phyloP scores from a whole-genome alignment of 1,284 basidiomycete species.

The Puccinia horiana region DNA sequence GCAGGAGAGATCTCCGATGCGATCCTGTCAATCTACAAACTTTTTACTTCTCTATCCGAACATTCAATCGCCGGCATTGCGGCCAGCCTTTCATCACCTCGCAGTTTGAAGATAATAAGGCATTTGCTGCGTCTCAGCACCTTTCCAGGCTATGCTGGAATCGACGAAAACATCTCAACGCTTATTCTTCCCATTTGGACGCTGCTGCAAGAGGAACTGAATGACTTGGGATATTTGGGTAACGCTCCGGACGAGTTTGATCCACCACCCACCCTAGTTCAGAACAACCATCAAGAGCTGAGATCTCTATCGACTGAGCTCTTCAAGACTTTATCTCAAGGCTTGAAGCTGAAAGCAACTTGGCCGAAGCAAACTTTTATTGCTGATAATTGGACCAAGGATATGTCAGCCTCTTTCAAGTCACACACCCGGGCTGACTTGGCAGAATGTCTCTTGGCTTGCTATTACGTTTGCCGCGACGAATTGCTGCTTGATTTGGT shows the following conservation, averaged over 20 bases:
- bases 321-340: slow-evolving; percentile 52
- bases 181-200: slow-evolving; percentile 53
- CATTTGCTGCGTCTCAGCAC: slow-evolving; percentile 50
- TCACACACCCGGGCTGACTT: slow-evolving; percentile 51
- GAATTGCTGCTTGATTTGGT: slow-evolving; percentile 53
- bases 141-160: slow-evolving; percentile 53
- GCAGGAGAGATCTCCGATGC: slow-evolving; percentile 42
- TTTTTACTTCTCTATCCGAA: slow-evolving; percentile 52
- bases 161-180: slow-evolving; percentile 53
- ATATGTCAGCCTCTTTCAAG: slow-evolving; percentile 52
- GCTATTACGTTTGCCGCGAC: slow-evolving; percentile 55
- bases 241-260: slow-evolving; percentile 49
- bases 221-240: slow-evolving; percentile 53
- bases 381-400: slow-evolving; percentile 26
- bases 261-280: slow-evolving; percentile 8
- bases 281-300: slow-evolving; percentile 25
- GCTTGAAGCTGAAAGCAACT: slow-evolving; percentile 51
- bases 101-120: slow-evolving; percentile 40
- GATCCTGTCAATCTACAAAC: slow-evolving; percentile 51
- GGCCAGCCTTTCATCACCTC: slow-evolving; percentile 30
- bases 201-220: slow-evolving; percentile 54
- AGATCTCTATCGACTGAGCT: slow-evolving; percentile 53
- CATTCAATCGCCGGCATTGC: slow-evolving; percentile 49
- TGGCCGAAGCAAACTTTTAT: slow-evolving; percentile 51
- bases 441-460: slow-evolving; percentile 53